Evolutionary conservation across 176 grass and related monocot species (phyloP).

Genomic region (Phragmites australis): DNA sequence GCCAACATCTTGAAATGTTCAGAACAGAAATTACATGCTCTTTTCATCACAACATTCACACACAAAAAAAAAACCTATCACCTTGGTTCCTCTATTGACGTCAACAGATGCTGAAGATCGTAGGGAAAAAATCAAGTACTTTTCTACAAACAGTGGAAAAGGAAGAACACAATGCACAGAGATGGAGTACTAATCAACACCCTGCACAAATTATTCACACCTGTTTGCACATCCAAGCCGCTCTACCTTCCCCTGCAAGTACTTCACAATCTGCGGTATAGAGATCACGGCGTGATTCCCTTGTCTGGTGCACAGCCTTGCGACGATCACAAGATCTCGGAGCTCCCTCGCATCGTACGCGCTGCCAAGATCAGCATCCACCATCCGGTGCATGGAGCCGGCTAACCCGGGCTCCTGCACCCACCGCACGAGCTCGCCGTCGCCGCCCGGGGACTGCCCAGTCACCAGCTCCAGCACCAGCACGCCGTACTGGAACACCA

Average conservation of each 20-base stretch:
- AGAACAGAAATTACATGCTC: not conserved
- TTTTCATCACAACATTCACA: not conserved
- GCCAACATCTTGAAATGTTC: not conserved
- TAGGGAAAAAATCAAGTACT: not conserved
- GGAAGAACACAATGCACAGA: not conserved
- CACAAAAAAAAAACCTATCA: not conserved
- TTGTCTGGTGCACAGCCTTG: conserved; percentile 73
- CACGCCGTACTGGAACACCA: conserved; percentile 88
- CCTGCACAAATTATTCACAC: conserved; percentile 10
- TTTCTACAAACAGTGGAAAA: not conserved
- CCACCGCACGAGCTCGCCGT: conserved; percentile 81
- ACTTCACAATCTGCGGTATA: conserved; percentile 75
- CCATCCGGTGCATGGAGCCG: conserved; percentile 73
- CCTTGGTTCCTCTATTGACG: not conserved
- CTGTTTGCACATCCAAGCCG: not conserved
- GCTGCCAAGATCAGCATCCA: conserved; percentile 88
- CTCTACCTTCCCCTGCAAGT: conserved; percentile 66
- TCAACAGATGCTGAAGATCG: not conserved
- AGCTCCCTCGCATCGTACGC: conserved; percentile 78
- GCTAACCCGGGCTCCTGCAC: conserved; percentile 76
- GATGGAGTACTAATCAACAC: not conserved
- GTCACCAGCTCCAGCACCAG: conserved; percentile 95
- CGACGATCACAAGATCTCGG: conserved; percentile 68
- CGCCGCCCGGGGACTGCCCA: conserved; percentile 67
- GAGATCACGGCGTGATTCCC: conserved; percentile 39